phyloP scores from a whole-genome alignment of 2,329 filamentous ascomycete genomes.

The Coleophoma crateriformis region DNA sequence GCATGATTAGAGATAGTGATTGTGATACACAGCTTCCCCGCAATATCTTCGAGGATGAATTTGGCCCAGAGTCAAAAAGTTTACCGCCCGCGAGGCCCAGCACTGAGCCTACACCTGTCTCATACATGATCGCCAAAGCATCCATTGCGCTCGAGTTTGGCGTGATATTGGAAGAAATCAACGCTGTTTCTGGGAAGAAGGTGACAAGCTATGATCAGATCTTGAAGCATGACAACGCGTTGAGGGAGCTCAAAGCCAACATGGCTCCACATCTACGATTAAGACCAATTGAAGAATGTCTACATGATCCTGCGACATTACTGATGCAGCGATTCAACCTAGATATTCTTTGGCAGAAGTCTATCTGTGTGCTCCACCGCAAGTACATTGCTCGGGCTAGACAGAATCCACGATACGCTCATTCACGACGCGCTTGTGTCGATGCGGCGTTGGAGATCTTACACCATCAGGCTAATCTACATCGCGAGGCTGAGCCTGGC shows the following conservation, averaged over 20 bases:
- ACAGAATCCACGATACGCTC: conserved; percentile 74
- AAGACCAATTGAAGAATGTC: conserved; percentile 66
- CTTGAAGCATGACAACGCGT: conserved; percentile 52
- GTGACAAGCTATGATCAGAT: conserved; percentile 59
- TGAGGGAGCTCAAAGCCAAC: conserved; percentile 57
- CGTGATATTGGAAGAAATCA: conserved; percentile 62
- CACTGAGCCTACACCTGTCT: conserved; percentile 68
- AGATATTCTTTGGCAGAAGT: conserved; percentile 82
- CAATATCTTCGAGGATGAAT: conserved; percentile 78
- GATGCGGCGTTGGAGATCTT: conserved; percentile 82
- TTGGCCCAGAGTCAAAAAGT: conserved; percentile 61
- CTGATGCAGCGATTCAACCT: conserved; percentile 82
- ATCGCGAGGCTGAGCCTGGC: conserved; percentile 66
- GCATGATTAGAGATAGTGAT: conserved; percentile 68
- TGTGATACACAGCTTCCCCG: conserved; percentile 71
- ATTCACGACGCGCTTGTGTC: conserved; percentile 78
- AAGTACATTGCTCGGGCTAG: conserved; percentile 78
- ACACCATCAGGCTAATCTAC: conserved; percentile 68
- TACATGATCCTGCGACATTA: conserved; percentile 74
- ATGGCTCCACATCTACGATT: conserved; percentile 78
- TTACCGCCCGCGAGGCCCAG: conserved; percentile 63
- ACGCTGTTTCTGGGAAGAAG: conserved; percentile 41
- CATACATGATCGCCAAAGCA: conserved; percentile 73
- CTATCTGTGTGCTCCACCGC: conserved; percentile 81
- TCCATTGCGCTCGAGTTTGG: conserved; percentile 64